Evolutionary conservation across 352 stramenopile genomes (phyloP), one percentile per base, ranked within the genome.

Genomic region (Phytophthora pluvialis): DNA sequence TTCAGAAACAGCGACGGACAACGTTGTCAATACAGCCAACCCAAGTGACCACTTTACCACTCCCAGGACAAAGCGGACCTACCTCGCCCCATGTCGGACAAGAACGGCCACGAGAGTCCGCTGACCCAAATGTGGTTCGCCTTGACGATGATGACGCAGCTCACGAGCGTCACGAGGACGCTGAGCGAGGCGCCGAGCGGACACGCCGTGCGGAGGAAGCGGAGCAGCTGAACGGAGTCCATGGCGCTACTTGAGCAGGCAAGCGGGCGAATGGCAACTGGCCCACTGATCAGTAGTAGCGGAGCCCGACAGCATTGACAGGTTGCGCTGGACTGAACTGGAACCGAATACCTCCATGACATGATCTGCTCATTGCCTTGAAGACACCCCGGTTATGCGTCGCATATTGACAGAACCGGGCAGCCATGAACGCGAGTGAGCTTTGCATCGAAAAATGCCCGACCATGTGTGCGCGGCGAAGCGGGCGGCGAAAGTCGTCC

Each of bases 31-130:
- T 8, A 21, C 6, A 40, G 18, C 16, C 28, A 31, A 29, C n/a
- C 16, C 16, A 21, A 49, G 11, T 32, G 21, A 21, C 21, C 31
- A 50, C 1, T 40, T 26, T n/a, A 15, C 1, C 9, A 46, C 25
- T 31, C 29, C 18, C 4, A 35, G 33, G 1, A 31, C 16, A 42
- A 28, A 28, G 44, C 6, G 35, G 40, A 57, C 60, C 52, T 38
- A 81, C 78, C 79, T 73, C 80, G 75, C 21, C 80, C 80, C 68
- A 84, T 89, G 54, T 86, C 77, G 26, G 80, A 89, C 39, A 89
- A 74, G 67, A 83, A 89, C 9, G 80, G 80, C 80, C 80, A 89
- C 12, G 68, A 60, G 39, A 89, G 73, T 43, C 77, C 75, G 28
- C 75, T 77, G 40, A 83, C 67, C 63, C 80, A 89, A 60, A 78